These are phyloP conservation scores for Decorospora gaudefroyi DNA, from an alignment of 2,329 filamentous ascomycete species.

Conservation along the genomic window DNA sequence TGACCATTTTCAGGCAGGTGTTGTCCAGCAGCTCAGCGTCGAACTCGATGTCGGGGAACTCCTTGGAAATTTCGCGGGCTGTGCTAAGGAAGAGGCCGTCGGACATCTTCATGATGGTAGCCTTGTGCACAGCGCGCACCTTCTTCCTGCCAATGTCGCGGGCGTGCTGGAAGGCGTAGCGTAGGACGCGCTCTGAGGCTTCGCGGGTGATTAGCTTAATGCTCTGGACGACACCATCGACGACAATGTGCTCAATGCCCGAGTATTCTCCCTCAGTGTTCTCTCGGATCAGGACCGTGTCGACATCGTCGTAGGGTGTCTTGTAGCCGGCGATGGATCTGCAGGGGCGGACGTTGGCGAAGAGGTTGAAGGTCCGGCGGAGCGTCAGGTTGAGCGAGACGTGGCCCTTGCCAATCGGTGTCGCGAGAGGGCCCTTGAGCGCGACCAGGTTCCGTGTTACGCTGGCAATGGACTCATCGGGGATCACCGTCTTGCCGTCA, in stretches of 20 bases:
- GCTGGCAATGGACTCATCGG: conserved; percentile 88
- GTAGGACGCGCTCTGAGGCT: conserved; percentile 91
- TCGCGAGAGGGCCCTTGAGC: conserved; percentile 97
- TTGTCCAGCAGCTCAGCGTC: conserved; percentile 98
- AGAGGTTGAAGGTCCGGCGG: conserved; percentile 98
- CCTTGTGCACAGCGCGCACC: conserved; percentile 98
- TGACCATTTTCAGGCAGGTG: conserved; percentile 98
- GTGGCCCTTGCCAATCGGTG: conserved; percentile 96
- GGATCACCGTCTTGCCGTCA: conserved; percentile 94
- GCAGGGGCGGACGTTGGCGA: conserved; percentile 98
- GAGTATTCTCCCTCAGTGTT: conserved; percentile 99
- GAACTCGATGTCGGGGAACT: conserved; percentile 94
- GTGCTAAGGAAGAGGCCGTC: conserved; percentile 96
- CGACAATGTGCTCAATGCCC: conserved; percentile 96
- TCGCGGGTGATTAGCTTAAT: conserved; percentile 99
- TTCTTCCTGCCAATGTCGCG: conserved; percentile 91
- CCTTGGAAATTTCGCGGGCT: conserved; percentile 84
- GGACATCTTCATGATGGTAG: conserved; percentile 99
- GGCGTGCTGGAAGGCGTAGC: conserved; percentile 98
- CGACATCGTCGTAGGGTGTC: conserved; percentile 95
- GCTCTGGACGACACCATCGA: conserved; percentile 96
- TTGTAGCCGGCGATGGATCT: conserved; percentile 96
- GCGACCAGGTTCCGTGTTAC: conserved; percentile 96
- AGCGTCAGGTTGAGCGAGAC: conserved; percentile 98
- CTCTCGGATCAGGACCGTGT: conserved; percentile 97